Conservation (phyloP, 768 basidiomycete species). For the Cystobasidium tubakii region DNA sequence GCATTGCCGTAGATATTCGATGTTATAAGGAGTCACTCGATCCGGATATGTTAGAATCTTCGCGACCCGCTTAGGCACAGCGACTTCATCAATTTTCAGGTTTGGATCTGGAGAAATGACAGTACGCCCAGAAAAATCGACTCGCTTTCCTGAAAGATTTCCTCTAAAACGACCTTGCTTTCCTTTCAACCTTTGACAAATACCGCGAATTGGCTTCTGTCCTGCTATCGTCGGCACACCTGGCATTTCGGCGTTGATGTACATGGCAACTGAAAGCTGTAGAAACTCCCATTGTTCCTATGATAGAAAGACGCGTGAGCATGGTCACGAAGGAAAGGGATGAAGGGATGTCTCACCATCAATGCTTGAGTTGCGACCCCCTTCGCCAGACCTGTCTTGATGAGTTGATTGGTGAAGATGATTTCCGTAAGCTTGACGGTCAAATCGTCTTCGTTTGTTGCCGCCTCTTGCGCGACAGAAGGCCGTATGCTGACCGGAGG, state of each 20-base stretch:
- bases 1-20: constrained; percentile 66
- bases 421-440: constrained; percentile 97
- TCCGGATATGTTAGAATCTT: constrained; percentile 95
- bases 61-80: constrained; percentile 89
- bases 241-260: constrained; percentile 94
- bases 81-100: constrained; percentile 91
- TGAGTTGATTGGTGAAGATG: constrained; percentile 83
- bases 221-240: constrained; percentile 60
- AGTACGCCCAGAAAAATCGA: constrained; percentile 95
- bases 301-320: not conserved
- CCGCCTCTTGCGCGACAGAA: constrained; percentile 93
- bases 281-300: constrained; percentile 99
- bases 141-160: constrained; percentile 95
- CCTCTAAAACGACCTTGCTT: constrained; percentile 98
- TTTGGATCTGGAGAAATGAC: constrained; percentile 99
- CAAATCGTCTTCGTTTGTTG: constrained; percentile 90
- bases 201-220: constrained; percentile 91
- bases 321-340: not conserved
- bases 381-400: constrained; percentile 80
- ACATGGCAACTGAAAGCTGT: constrained; percentile 89
- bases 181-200: constrained; percentile 95
- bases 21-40: constrained; percentile 84
- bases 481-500: constrained; percentile 96
- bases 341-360: constrained; percentile 59
- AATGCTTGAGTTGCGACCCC: constrained; percentile 81